Evolutionary conservation across 129 eudicot genomes (phyloP).

Genomic region (Pseudognaphalium luteoalbum): DNA sequence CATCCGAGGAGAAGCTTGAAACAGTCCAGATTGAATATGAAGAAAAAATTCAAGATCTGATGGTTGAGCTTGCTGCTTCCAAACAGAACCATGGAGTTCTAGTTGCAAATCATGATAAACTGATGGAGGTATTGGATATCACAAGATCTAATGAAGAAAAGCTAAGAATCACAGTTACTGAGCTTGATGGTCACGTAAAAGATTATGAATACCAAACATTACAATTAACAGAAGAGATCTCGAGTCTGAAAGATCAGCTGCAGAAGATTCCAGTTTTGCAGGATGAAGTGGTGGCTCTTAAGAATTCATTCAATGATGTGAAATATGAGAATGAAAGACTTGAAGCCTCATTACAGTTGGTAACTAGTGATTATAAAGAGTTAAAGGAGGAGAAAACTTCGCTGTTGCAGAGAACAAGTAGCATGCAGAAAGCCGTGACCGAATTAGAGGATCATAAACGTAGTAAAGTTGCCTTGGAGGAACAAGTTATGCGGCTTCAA

Average conservation of each 20-base stretch:
- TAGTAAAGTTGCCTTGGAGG: constrained; percentile 54
- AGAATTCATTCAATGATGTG: constrained; percentile 47
- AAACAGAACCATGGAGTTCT: constrained; percentile 46
- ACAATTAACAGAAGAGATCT: constrained; percentile 56
- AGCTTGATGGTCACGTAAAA: constrained; percentile 42
- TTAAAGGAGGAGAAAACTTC: constrained; percentile 45
- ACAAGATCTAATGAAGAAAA: constrained; percentile 52
- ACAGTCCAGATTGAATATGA: constrained; percentile 39
- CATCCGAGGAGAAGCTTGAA: constrained; percentile 38
- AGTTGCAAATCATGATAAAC: constrained; percentile 34
- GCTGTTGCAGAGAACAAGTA: constrained; percentile 40
- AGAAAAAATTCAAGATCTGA: constrained; percentile 33
- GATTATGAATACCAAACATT: constrained; percentile 48
- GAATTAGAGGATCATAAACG: constrained; percentile 54
- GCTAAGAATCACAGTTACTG: constrained; percentile 40
- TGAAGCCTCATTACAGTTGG: constrained; percentile 47
- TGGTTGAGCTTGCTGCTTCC: constrained; percentile 41
- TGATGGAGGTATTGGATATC: constrained; percentile 37
- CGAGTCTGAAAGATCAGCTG: constrained; percentile 47
- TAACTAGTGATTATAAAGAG: constrained; percentile 52
- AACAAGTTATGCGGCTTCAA: constrained; percentile 64
- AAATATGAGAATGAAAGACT: constrained; percentile 52
- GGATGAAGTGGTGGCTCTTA: constrained; percentile 57
- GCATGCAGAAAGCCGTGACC: constrained; percentile 45
- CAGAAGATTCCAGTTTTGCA: constrained; percentile 48